Base-by-base conservation (phyloP, 163 green algal species). In the Prototheca stagnorum region DNA sequence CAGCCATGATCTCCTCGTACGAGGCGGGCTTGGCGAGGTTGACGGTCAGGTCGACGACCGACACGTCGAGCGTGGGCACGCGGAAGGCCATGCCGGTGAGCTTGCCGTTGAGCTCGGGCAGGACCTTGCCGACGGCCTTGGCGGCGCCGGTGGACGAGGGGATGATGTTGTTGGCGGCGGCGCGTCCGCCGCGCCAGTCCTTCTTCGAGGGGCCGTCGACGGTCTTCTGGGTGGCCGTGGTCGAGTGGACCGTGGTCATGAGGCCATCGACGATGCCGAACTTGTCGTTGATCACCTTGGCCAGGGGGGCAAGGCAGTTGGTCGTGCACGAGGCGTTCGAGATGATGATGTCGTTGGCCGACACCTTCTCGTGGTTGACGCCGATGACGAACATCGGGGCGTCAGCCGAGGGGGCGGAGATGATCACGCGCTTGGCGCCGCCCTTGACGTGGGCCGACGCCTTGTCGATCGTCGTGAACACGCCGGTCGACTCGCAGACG, bases 181-280 rank as follows among this genome's bases (percentile, higher is more conserved):
- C 80, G 44, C 88, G 82, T 9, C 88, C 88, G 36, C 86, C 85
- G 39, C 86, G 70, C 88, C 88, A 97, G 77, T 95, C 88, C 79
- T 97, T 95, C 67, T 80, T 85, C 57, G 68, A 86, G 24, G 88
- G 88, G 0, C 40, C 40, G 40, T 47, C 40, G 22, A 47, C 40
- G 22, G 40, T 47, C 72, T 93, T 94, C 67, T 95, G 85, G 6
- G 84, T 94, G 39, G 86, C 85, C 23, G 88, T 97, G 35, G 81
- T 88, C 40, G 88, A 84, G 59, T 98, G 88, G 49, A 98, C 85
- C 16, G 88, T 97, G 46, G 88, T 95, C 88, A 96, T 96, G n/a
- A 96, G 74, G 14, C 79, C 88, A 58, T 92, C 75, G 47, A 68
- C 61, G 56, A 92, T 92, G 44, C 80, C 57, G 47, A 93, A 97